phyloP scores from a whole-genome alignment of 164 flowering plant genomes.

The Santalum album region DNA sequence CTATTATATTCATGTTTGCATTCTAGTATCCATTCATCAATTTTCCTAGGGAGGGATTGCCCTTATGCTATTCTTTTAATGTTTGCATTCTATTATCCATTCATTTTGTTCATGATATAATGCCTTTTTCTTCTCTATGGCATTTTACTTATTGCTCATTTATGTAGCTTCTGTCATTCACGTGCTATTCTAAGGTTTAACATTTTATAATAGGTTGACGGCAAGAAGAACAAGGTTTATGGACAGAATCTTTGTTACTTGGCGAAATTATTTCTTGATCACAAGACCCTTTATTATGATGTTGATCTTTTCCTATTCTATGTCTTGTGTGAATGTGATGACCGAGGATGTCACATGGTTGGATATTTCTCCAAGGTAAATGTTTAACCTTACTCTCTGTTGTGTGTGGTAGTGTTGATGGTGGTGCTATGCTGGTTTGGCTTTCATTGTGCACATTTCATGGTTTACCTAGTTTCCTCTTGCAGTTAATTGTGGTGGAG shows the following conservation, averaged over 20 bases:
- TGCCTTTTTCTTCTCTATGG: background rate
- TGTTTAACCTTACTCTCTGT: too few relatives aligned
- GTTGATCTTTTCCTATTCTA: conserved; percentile 93
- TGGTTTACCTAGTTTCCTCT: too few relatives aligned
- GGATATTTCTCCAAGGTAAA: conserved; percentile 98
- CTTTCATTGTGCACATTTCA: too few relatives aligned
- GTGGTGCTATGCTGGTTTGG: too few relatives aligned
- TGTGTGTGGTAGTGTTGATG: too few relatives aligned
- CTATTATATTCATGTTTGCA: too few relatives aligned
- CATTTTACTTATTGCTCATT: background rate
- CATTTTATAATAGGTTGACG: conserved; percentile 73
- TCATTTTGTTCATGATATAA: background rate
- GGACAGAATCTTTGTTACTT: conserved; percentile 93
- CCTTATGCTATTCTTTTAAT: too few relatives aligned
- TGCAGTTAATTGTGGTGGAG: too few relatives aligned
- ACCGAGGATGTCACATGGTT: conserved; percentile 99
- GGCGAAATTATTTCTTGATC: conserved; percentile 95
- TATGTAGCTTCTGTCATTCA: background rate
- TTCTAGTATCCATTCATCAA: too few relatives aligned
- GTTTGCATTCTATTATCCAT: too few relatives aligned
- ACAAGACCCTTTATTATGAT: conserved; percentile 98
- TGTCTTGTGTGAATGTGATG: conserved; percentile 95
- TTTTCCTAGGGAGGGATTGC: too few relatives aligned
- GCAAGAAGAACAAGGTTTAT: conserved; percentile 97
- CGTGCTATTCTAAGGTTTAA: background rate